Percentiles rank a stretch among this genome's conserved stretches.
Evolutionary conservation across 2,329 filamentous ascomycete genomes (phyloP).

Genomic region (Penicillium sp.): DNA sequence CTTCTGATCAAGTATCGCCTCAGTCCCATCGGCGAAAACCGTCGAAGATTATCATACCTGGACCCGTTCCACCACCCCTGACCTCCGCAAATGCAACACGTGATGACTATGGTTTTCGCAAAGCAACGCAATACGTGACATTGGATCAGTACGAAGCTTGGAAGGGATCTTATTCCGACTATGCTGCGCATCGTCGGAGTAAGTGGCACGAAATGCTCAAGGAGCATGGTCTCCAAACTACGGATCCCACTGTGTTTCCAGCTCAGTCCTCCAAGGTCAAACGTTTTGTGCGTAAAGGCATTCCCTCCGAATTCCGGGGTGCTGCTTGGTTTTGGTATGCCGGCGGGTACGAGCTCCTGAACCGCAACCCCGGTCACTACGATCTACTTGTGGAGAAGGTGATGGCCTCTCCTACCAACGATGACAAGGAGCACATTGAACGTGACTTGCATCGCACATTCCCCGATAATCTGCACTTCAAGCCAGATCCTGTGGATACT

Average conservation of each 20-base stretch:
- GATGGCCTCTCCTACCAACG: slow-evolving; percentile 64
- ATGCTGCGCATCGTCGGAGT: slow-evolving; percentile 70
- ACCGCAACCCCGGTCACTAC: slow-evolving; percentile 76
- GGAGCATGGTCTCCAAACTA: slow-evolving; percentile 72
- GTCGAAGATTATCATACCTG: slow-evolving; percentile 36
- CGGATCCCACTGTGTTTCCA: slow-evolving; percentile 75
- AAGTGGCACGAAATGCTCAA: slow-evolving; percentile 83
- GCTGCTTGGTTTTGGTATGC: slow-evolving; percentile 97
- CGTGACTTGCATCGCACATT: slow-evolving; percentile 92
- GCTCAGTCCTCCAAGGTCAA: slow-evolving; percentile 80
- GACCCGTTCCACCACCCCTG: slow-evolving; percentile 42
- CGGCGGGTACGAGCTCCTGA: slow-evolving; percentile 76
- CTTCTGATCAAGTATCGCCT: slow-evolving; percentile 6
- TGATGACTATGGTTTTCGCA: slow-evolving; percentile 91
- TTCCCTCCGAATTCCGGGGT: slow-evolving; percentile 92
- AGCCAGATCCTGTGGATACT: slow-evolving; percentile 55
- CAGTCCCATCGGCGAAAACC: slow-evolving; percentile 20
- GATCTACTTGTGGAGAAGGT: slow-evolving; percentile 67
- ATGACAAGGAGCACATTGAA: slow-evolving; percentile 88
- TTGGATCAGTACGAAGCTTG: slow-evolving; percentile 78
- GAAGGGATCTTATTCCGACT: slow-evolving; percentile 73
- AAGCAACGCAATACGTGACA: slow-evolving; percentile 76
- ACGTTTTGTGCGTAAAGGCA: slow-evolving; percentile 87
- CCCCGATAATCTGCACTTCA: slow-evolving; percentile 90
- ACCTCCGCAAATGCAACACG: slow-evolving; percentile 47